phyloP scores from a whole-genome alignment of 495 filamentous ascomycete species.

The Podospora didyma region DNA sequence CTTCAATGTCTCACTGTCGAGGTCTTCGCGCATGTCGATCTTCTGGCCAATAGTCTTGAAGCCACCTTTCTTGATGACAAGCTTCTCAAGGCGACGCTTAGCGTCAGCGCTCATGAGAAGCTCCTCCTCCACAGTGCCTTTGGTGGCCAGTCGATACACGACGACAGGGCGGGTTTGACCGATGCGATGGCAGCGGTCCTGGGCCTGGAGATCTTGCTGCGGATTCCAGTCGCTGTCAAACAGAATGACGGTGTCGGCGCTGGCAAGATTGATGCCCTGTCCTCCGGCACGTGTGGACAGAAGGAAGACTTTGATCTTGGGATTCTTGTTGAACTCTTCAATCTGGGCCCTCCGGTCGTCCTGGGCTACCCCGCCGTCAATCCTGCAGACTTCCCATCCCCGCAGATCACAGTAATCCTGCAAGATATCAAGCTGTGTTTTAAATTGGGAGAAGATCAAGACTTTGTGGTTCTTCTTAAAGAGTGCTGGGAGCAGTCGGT shows the following conservation, averaged over 20 bases:
- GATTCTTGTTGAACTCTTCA: conserved; percentile 72
- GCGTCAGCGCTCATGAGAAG: conserved; percentile 85
- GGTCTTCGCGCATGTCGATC: conserved; percentile 43
- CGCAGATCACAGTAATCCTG: conserved; percentile 79
- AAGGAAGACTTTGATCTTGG: conserved; percentile 72
- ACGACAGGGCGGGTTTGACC: conserved; percentile 89
- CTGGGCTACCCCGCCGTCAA: conserved; percentile 85
- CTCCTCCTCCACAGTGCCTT: conserved; percentile 86
- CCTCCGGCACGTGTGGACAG: conserved; percentile 89
- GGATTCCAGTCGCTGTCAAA: conserved; percentile 99
- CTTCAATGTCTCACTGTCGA: conserved; percentile 57
- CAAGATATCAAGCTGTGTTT: conserved; percentile 85
- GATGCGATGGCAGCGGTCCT: conserved; percentile 92
- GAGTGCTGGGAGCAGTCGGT: conserved; percentile 74
- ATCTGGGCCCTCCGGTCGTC: conserved; percentile 80
- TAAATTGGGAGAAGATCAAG: conserved; percentile 96
- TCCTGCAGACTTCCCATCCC: conserved; percentile 77
- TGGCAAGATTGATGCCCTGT: conserved; percentile 95
- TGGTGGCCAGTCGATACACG: conserved; percentile 92
- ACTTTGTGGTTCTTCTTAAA: conserved; percentile 79
- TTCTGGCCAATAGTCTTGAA: conserved; percentile 62
- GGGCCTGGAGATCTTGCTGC: conserved; percentile 93
- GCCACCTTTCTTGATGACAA: conserved; percentile 91
- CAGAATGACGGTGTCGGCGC: conserved; percentile 92
- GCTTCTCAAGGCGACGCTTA: conserved; percentile 89